Conservation (phyloP, 768 basidiomycete genomes). For the Cystobasidium tubakii region DNA sequence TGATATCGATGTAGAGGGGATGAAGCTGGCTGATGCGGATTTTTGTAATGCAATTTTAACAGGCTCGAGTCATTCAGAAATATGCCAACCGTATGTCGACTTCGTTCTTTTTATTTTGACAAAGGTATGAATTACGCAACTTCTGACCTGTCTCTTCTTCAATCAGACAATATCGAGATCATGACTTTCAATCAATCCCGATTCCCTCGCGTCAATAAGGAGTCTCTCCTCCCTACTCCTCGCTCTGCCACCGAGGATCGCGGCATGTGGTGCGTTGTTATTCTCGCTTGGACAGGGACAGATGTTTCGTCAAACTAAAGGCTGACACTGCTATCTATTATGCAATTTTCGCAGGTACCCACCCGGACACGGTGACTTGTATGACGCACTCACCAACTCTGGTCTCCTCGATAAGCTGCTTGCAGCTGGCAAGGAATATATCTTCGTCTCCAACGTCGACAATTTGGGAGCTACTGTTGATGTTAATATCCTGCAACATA, state of each 20-base stretch:
- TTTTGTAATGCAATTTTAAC: not conserved
- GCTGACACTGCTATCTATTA: too few species aligned
- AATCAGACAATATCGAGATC: slow-evolving; percentile 71
- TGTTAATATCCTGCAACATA: slow-evolving; percentile 66
- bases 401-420: slow-evolving; percentile 85
- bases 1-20: not conserved
- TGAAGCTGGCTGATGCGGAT: not conserved
- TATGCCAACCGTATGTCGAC: slow-evolving; percentile 63
- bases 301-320: too few species aligned
- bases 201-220: slow-evolving; percentile 87
- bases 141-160: too few species aligned
- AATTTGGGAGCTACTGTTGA: slow-evolving; percentile 89
- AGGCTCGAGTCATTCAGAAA: slow-evolving; percentile 87
- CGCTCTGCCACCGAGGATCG: slow-evolving; percentile 74
- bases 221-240: slow-evolving; percentile 77
- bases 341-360: slow-evolving; percentile 73
- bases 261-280: slow-evolving; percentile 68
- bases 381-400: slow-evolving; percentile 82
- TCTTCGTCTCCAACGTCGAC: slow-evolving; percentile 96
- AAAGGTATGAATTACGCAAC: too few species aligned
- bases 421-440: slow-evolving; percentile 87
- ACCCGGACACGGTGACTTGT: slow-evolving; percentile 92
- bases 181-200: slow-evolving; percentile 63
- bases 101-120: too few species aligned
- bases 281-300: too few species aligned